Conservation (phyloP, 306 rosid species). For the Lathyrus oleraceus region DNA sequence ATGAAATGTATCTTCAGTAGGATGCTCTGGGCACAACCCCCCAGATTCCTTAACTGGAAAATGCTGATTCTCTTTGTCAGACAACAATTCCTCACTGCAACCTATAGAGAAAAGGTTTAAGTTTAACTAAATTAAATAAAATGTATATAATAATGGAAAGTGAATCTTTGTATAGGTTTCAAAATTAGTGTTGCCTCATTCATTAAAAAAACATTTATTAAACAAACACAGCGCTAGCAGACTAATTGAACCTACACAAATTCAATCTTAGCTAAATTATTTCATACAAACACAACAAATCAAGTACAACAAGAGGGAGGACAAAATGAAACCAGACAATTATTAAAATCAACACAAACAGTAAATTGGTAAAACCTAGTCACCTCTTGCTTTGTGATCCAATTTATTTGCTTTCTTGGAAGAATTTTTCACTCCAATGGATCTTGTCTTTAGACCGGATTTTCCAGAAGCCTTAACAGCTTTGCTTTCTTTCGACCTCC, state of each 20-base stretch:
- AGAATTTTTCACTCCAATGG: constrained; percentile 40
- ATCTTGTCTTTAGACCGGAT: constrained; percentile 34
- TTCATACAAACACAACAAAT: constrained; percentile 5
- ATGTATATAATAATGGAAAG: background rate
- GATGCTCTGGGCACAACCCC: constrained; percentile 23
- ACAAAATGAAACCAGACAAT: background rate
- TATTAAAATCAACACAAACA: constrained; percentile 20
- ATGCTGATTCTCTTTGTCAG: constrained; percentile 33
- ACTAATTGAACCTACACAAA: constrained; percentile 1
- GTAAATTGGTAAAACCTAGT: background rate
- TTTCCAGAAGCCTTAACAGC: constrained; percentile 44
- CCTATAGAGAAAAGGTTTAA: constrained; percentile 34
- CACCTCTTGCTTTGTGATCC: constrained; percentile 48
- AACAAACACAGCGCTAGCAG: background rate
- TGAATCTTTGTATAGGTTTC: constrained; percentile 20
- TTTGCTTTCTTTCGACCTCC: constrained; percentile 32
- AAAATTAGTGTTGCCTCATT: background rate
- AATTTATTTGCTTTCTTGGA: constrained; percentile 38
- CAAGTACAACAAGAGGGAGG: background rate
- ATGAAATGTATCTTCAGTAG: constrained; percentile 9
- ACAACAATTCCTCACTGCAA: constrained; percentile 36
- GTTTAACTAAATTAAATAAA: constrained; percentile 15
- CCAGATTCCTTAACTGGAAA: constrained; percentile 37
- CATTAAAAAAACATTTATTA: constrained; percentile 16
- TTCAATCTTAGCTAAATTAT: constrained; percentile 1